Base-by-base conservation (phyloP, 371 early-diverging fungal species). In the Smittium culicis region DNA sequence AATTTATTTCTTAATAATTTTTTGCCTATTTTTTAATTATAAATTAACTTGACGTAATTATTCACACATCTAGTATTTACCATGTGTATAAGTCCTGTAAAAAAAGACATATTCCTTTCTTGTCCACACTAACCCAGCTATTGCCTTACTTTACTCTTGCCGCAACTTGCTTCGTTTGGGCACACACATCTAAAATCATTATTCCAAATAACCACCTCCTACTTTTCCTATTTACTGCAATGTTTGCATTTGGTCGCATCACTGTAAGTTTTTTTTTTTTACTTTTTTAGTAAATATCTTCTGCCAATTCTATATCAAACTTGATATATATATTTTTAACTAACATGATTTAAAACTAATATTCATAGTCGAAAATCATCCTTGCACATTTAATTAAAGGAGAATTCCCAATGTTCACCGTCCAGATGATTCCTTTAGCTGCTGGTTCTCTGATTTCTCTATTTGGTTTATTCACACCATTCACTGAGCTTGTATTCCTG, bases 231-330 rank as follows among this genome's bases (percentile, higher is more conserved):
- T 66, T 87, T 28, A 84, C 89, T 1, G 81, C 81, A 24, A 91
- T 91, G 33, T 80, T 90, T 67, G 89, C 85, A 1, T 91, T 93
- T 83, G 93, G 92, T 30, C 83, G 92, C 55, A 89, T 92, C 73
- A 89, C 90, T 54, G 82, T 82, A 75, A 70, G 79, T 75, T 34
- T 35, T 54, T 34, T 28, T 32, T 25, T 1, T 45, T 45, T 45
- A 8, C 25, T 31, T 33, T 34, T 29, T 31, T 28, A 11, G 32
- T 20, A 28, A 54, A 35, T 28, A 24, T 28, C 16, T 16, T 20
- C 3, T n/a, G 32, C 45, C 30, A 11, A 35, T n/a, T n/a, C n/a
- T 2, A 1, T 27, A 3, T 27, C 35, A 1, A 28, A 8, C 8
- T 54, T 33, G 11, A 34, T 29, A 60, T 34, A 54, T 59, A 16